Evolutionary conservation across 768 basidiomycete species (phyloP).

Genomic region (Hebeloma cylindrosporum): DNA sequence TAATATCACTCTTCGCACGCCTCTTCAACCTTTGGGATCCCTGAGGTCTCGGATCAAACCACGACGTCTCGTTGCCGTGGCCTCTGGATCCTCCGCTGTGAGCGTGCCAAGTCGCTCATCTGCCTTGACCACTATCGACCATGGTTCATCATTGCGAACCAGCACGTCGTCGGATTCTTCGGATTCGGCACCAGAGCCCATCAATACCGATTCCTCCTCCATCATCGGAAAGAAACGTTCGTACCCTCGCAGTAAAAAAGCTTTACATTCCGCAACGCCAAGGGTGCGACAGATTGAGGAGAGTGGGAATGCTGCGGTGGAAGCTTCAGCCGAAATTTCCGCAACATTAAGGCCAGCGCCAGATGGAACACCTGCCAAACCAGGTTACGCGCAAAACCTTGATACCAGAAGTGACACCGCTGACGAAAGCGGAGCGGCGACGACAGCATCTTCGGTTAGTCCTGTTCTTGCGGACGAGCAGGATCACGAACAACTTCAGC

Average conservation of each 20-base stretch:
- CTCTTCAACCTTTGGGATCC: slow-evolving; percentile 36
- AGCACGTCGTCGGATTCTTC: slow-evolving; percentile 44
- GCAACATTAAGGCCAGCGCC: too few relatives aligned
- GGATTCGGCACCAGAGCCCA: slow-evolving; percentile 31
- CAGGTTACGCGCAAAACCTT: background rate
- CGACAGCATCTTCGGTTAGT: slow-evolving; percentile 4
- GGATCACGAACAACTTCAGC: slow-evolving; percentile 22
- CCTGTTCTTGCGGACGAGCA: slow-evolving; percentile 11
- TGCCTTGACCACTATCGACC: slow-evolving; percentile 38
- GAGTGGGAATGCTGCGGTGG: too few relatives aligned
- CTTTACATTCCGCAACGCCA: slow-evolving; percentile 16
- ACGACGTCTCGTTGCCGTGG: slow-evolving; percentile 16
- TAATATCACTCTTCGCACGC: slow-evolving; percentile 67
- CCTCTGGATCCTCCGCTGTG: slow-evolving; percentile 21
- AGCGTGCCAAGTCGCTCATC: slow-evolving; percentile 35
- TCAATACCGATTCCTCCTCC: slow-evolving; percentile 32
- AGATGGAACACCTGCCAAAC: too few relatives aligned
- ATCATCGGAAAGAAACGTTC: slow-evolving; percentile 45
- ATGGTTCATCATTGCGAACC: slow-evolving; percentile 38
- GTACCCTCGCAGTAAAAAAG: slow-evolving; percentile 26
- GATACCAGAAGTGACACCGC: slow-evolving; percentile 4
- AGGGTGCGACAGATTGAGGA: slow-evolving; percentile 24
- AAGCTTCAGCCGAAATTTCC: too few relatives aligned
- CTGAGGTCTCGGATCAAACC: slow-evolving; percentile 21
- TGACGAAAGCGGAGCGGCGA: slow-evolving; percentile 14